A percentile compares a stretch with the other conserved stretches of the same genome.
Evolutionary conservation across 2,329 filamentous ascomycete species (phyloP).

Genomic region (Allantophomopsis cytisporea): DNA sequence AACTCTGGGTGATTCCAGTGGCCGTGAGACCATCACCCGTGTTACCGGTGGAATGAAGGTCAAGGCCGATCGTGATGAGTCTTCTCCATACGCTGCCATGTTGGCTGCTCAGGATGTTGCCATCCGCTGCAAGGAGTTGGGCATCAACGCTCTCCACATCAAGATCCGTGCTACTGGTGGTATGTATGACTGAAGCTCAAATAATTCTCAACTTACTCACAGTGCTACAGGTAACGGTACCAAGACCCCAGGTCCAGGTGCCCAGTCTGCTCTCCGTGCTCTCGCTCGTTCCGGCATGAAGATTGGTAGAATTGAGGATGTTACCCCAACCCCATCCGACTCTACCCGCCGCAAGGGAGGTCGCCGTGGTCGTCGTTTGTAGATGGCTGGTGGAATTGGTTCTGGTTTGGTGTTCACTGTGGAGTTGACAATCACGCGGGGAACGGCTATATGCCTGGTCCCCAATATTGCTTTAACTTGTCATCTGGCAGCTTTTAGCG

Average conservation of each 20-base stretch:
- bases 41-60: conserved; percentile 99
- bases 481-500: conserved; percentile 25
- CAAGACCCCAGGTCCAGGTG: conserved; percentile 98
- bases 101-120: conserved; percentile 99
- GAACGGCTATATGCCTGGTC: conserved; percentile 58
- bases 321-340: conserved; percentile 97
- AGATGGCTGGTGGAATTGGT: conserved; percentile 27
- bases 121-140: conserved; percentile 72
- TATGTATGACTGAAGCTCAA: conserved; percentile 22
- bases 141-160: conserved; percentile 96
- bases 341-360: conserved; percentile 99
- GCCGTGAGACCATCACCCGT: conserved; percentile 99
- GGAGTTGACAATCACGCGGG: conserved; percentile 59
- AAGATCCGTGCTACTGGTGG: conserved; percentile 99
- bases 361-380: conserved; percentile 99
- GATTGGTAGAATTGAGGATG: conserved; percentile 99
- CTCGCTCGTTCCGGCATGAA: conserved; percentile 99
- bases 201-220: conserved; percentile 3
- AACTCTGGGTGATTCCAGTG: conserved; percentile 66
- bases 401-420: conserved; percentile 31
- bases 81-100: conserved; percentile 99
- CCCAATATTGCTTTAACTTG: conserved; percentile 38
- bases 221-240: conserved; percentile 70
- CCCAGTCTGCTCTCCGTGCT: conserved; percentile 96
- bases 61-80: conserved; percentile 99